A percentile compares a stretch with the other conserved stretches of the same genome.
Conservation (phyloP, 2,329 filamentous ascomycete genomes). For the Ascochyta lentis region DNA sequence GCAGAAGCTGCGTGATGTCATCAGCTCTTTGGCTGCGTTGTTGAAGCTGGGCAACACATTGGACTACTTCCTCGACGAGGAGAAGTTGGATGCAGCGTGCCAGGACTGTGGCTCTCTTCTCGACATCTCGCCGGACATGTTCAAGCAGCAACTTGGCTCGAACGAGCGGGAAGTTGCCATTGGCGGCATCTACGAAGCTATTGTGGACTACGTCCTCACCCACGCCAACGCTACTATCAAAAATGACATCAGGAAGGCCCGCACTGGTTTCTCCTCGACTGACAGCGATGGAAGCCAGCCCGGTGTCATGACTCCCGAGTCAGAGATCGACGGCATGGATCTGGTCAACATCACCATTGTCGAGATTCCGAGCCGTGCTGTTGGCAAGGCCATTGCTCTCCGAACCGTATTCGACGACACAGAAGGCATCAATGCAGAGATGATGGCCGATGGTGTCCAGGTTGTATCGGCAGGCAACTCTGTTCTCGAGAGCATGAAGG, state of each 20-base stretch:
- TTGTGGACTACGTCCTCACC: constrained; percentile 92
- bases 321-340: constrained; percentile 77
- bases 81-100: constrained; percentile 82
- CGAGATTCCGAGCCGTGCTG: constrained; percentile 78
- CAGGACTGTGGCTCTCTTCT: constrained; percentile 89
- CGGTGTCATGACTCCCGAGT: constrained; percentile 67
- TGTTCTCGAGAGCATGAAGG: constrained; percentile 84
- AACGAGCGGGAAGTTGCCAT: constrained; percentile 84
- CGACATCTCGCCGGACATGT: constrained; percentile 83
- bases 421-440: constrained; percentile 93
- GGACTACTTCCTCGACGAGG: constrained; percentile 83
- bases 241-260: constrained; percentile 72
- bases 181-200: constrained; percentile 85
- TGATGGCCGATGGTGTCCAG: constrained; percentile 94
- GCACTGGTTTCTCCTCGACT: constrained; percentile 70
- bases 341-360: constrained; percentile 89
- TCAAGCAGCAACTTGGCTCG: constrained; percentile 79
- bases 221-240: constrained; percentile 88
- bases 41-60: constrained; percentile 91
- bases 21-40: constrained; percentile 84
- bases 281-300: constrained; percentile 63
- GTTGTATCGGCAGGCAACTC: constrained; percentile 77
- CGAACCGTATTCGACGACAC: constrained; percentile 91
- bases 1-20: constrained; percentile 77
- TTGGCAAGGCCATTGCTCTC: constrained; percentile 89